Conservation (phyloP, 2,329 filamentous ascomycete genomes). For the Allantophomopsis lycopodina region DNA sequence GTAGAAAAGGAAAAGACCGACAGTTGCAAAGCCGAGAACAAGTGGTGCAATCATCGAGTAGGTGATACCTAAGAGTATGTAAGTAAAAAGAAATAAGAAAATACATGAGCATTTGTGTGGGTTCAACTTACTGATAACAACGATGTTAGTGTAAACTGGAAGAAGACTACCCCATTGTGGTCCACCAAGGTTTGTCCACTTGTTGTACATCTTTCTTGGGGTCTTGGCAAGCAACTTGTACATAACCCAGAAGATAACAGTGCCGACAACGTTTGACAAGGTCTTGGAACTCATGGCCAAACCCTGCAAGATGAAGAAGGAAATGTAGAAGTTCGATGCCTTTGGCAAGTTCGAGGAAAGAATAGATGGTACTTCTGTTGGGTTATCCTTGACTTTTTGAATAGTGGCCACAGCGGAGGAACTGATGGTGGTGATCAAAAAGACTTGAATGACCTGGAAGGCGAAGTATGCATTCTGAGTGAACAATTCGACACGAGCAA, state of each 20-base stretch:
- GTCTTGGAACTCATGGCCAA: slow-evolving; percentile 63
- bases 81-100: slow-evolving; percentile 5
- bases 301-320: slow-evolving; percentile 89
- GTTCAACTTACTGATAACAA: slow-evolving; percentile 52
- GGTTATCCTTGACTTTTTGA: slow-evolving; percentile 46
- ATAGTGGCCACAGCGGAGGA: slow-evolving; percentile 66
- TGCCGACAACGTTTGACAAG: slow-evolving; percentile 59
- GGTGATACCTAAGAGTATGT: slow-evolving; percentile 46
- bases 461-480: slow-evolving; percentile 86
- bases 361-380: slow-evolving; percentile 44
- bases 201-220: slow-evolving; percentile 65
- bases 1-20: slow-evolving; percentile 72
- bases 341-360: slow-evolving; percentile 65
- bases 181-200: slow-evolving; percentile 61
- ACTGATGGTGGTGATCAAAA: slow-evolving; percentile 72
- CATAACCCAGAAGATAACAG: slow-evolving; percentile 60
- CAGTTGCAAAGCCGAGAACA: slow-evolving; percentile 67
- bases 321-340: slow-evolving; percentile 88
- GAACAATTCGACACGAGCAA: slow-evolving; percentile 70
- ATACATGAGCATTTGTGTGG: background rate
- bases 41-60: slow-evolving; percentile 82
- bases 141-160: slow-evolving; percentile 69
- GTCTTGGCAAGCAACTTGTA: slow-evolving; percentile 65
- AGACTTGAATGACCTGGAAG: slow-evolving; percentile 85
- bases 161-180: slow-evolving; percentile 77